phyloP scores from a whole-genome alignment of 352 stramenopile genomes.

The Phytophthora hibernalis region DNA sequence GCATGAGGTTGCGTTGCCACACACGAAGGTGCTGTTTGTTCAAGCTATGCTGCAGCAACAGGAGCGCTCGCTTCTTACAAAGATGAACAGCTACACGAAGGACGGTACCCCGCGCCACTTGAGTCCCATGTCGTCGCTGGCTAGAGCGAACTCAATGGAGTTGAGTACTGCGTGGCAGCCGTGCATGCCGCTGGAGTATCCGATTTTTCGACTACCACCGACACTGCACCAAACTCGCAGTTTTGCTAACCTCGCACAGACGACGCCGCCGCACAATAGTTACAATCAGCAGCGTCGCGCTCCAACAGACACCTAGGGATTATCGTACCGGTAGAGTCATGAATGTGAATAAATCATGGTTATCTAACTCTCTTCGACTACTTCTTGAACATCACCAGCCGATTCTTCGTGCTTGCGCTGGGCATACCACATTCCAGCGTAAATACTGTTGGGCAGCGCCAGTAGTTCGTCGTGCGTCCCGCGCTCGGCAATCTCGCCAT shows the following conservation, averaged over 20 bases:
- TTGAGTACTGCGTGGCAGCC: conserved; percentile 49
- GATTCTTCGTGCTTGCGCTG: conserved; percentile 71
- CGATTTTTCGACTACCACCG: conserved; percentile 70
- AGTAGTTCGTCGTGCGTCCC: conserved; percentile 94
- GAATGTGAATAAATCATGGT: conserved; percentile 1
- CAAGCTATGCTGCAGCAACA: conserved; percentile 89
- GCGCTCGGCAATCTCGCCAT: conserved; percentile 87
- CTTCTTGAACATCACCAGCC: conserved; percentile 4
- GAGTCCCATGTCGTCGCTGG: conserved; percentile 31
- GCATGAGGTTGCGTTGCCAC: conserved; percentile 73
- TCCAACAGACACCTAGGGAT: conserved; percentile 14
- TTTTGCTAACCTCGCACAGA: conserved; percentile 40
- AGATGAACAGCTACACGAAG: conserved; percentile 55
- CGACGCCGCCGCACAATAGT: conserved; percentile 19
- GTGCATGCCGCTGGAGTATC: conserved; percentile 56
- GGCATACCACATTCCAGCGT: conserved; percentile 80
- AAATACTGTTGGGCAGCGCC: conserved; percentile 65
- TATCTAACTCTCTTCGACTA: conserved; percentile 5
- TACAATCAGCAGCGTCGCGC: conserved; percentile 12
- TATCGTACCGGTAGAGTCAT: background rate
- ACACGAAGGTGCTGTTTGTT: conserved; percentile 82
- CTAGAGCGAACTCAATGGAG: conserved; percentile 56
- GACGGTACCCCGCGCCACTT: conserved; percentile 27
- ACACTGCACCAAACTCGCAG: conserved; percentile 47
- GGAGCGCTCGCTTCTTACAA: conserved; percentile 75